These are phyloP conservation scores for Colletotrichum acutatum DNA, from an alignment of 2,329 filamentous ascomycete species.

Conservation along the genomic window DNA sequence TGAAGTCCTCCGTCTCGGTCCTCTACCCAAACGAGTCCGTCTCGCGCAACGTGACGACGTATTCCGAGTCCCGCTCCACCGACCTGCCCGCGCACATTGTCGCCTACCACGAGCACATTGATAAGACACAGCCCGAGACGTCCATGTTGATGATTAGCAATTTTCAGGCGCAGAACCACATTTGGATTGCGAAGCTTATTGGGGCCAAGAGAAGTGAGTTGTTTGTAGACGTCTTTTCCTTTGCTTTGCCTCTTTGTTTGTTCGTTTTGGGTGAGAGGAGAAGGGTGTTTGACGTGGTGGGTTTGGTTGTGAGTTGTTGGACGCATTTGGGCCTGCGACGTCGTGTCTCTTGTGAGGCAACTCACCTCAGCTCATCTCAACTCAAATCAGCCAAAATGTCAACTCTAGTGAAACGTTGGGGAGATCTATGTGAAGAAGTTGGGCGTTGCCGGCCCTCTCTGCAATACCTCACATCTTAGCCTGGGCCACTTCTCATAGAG, in stretches of 20 bases:
- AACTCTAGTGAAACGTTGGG: neutral
- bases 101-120: conserved; percentile 51
- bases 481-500: neutral
- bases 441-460: neutral
- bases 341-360: neutral
- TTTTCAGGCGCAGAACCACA: conserved; percentile 53
- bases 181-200: conserved; percentile 53
- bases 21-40: conserved; percentile 56
- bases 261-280: too few relatives aligned
- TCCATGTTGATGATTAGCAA: conserved; percentile 53
- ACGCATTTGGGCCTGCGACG: too few relatives aligned
- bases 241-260: neutral
- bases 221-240: neutral
- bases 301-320: neutral
- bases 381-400: too few relatives aligned
- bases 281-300: neutral
- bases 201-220: conserved; percentile 53
- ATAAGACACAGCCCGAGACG: conserved; percentile 36
- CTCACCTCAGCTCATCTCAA: neutral
- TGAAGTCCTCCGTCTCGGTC: conserved; percentile 51
- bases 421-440: neutral
- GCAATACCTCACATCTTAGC: neutral
- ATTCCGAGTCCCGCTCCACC: conserved; percentile 55
- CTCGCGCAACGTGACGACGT: conserved; percentile 53
- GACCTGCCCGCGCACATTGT: conserved; percentile 54